Percentiles rank a stretch among this genome's conserved stretches.
These are phyloP conservation scores for Agaricus blazei DNA, from an alignment of 768 basidiomycete genomes.

Conservation along the genomic window DNA sequence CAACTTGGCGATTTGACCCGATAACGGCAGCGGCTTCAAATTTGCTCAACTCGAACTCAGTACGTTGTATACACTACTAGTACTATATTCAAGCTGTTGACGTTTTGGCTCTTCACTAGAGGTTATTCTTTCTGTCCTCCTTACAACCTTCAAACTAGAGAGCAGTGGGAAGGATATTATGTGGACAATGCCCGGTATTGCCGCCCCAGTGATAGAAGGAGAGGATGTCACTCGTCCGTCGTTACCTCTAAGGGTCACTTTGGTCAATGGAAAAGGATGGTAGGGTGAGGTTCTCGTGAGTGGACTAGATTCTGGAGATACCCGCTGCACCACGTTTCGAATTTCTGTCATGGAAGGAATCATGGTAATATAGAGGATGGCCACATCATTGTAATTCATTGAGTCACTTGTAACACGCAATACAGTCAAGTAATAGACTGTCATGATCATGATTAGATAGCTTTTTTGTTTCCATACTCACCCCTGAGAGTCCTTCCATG, in stretches of 20 bases:
- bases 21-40: neutral
- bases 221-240: neutral
- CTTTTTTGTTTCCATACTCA: no score
- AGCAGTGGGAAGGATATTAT: constrained; percentile 1
- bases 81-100: neutral
- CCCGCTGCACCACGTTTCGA: neutral
- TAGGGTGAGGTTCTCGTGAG: no score
- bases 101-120: constrained; percentile 2
- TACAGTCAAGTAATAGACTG: no score
- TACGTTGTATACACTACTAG: neutral
- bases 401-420: no score
- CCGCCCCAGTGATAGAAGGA: neutral
- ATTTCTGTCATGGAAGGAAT: no score
- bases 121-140: constrained; percentile 11
- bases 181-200: constrained; percentile 9
- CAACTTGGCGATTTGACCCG: neutral
- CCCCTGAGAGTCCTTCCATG: no score
- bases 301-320: neutral
- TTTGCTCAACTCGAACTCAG: constrained; percentile 3
- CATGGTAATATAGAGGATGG: no score
- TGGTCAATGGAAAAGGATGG: neutral
- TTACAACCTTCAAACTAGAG: constrained; percentile 8
- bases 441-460: no score
- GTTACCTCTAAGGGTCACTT: neutral
- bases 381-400: no score